Base-by-base conservation (phyloP, 1,284 basidiomycete genomes). In the Cryptococcus deneoformans region DNA sequence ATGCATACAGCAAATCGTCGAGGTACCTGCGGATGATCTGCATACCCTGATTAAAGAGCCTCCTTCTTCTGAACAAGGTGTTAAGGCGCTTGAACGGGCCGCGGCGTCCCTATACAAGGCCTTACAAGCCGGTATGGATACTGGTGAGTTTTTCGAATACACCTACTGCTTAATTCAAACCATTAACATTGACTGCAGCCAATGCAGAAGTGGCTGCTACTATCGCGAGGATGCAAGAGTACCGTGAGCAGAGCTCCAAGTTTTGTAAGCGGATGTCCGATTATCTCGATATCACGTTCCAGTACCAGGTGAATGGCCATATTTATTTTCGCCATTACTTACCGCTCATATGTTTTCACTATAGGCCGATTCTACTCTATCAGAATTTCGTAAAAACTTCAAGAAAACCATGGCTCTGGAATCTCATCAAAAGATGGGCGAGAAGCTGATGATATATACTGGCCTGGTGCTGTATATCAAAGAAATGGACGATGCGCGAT, bases 101-200 rank as follows among this genome's bases (percentile, higher is more conserved):
- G 89, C 89, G 0, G 85, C 88, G 0, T 87, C 90, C 54, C 80
- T 99, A n/a, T 99, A 99, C 82, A 96, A 96, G 73, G 94, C 94
- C 1, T 79, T 99, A 12, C 86, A 92, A 66, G 92, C 93, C 5
- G 89, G 91, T n/a, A 82, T 87, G 62, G 92, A 96, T 71, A 87
- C 86, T 68, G 88, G 89, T 89, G 60, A 57, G 75, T 69, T 47
- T 47, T 38, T 5, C 39, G 8, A 29, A 5, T 29, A 29, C 29
- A 5, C 1, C 29, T 29, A 29, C 5, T 29, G 29, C 29, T 29
- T 4, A 29, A 5, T 29, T 29, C 29, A 29, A 6, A 6, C 2
- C 34, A 35, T 35, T 14, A 24, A 40, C 36, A n/a, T 29, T 50
- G 40, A 43, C 35, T 8, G 12, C 56, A 75, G 76, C 75, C 38